Percentiles rank a stretch among this genome's conserved stretches.
These are phyloP conservation scores for Pezicula carpinea DNA, from an alignment of 2,329 filamentous ascomycete species.

Conservation along the genomic window DNA sequence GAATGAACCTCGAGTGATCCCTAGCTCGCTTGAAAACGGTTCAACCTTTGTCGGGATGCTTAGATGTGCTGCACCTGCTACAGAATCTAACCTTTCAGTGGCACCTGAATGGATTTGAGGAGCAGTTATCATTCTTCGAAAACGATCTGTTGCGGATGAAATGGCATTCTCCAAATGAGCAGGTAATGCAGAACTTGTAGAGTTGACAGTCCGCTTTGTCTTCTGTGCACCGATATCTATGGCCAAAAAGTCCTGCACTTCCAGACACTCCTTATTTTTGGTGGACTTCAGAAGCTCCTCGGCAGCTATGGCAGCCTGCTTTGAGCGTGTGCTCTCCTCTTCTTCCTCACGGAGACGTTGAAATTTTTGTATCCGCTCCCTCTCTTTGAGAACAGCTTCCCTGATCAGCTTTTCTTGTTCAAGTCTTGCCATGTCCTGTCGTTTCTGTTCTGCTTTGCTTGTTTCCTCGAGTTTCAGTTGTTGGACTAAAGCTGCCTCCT, in stretches of 20 bases:
- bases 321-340: not conserved
- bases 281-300: no score
- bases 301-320: no score
- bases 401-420: not conserved
- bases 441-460: not conserved
- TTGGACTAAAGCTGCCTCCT: not conserved
- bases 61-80: no score
- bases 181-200: not conserved
- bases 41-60: not conserved
- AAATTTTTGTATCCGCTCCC: no score
- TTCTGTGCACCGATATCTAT: no score
- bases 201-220: no score
- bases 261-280: no score
- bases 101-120: no score
- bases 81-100: no score
- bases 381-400: no score
- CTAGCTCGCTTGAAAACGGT: not conserved
- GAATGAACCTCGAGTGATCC: not conserved
- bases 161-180: not conserved
- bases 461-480: no score
- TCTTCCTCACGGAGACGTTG: not conserved
- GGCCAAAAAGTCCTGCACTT: no score
- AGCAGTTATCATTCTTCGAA: conserved; percentile 1
- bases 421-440: not conserved
- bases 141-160: not conserved